phyloP scores from a whole-genome alignment of 495 filamentous ascomycete genomes.

The Penicillium silybi region DNA sequence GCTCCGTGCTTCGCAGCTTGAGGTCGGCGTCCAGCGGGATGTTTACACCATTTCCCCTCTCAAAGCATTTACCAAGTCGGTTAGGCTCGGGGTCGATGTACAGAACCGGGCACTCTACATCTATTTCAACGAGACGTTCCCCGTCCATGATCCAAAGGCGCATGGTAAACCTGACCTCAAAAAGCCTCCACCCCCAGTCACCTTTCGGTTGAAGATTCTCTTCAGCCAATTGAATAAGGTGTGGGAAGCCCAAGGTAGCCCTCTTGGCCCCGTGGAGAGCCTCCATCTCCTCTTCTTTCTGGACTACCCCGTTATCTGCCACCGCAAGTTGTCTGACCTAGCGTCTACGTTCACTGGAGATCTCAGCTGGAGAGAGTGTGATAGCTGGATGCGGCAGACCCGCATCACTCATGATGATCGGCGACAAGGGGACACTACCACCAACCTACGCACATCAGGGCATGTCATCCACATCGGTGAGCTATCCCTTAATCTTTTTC shows the following conservation, averaged over 20 bases:
- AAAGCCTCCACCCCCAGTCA: slow-evolving; percentile 12
- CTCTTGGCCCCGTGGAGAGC: slow-evolving; percentile 15
- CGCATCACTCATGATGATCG: slow-evolving; percentile 54
- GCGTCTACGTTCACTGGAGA: slow-evolving; percentile 34
- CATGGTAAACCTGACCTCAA: not conserved
- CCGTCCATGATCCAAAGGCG: not conserved
- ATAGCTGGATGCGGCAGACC: slow-evolving; percentile 74
- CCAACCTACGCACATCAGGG: slow-evolving; percentile 53
- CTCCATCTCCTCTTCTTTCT: slow-evolving; percentile 56
- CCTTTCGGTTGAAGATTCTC: slow-evolving; percentile 56
- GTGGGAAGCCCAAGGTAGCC: slow-evolving; percentile 33
- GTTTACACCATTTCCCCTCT: slow-evolving; percentile 28
- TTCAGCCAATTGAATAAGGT: slow-evolving; percentile 61
- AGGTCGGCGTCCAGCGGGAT: slow-evolving; percentile 30
- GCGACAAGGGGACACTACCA: slow-evolving; percentile 28
- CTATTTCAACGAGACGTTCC: slow-evolving; percentile 19
- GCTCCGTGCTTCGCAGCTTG: slow-evolving; percentile 24
- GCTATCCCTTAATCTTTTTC: not conserved
- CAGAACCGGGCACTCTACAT: slow-evolving; percentile 29
- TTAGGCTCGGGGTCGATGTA: slow-evolving; percentile 15
- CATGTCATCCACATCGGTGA: slow-evolving; percentile 73
- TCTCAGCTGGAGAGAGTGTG: slow-evolving; percentile 58
- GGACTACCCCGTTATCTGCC: slow-evolving; percentile 62
- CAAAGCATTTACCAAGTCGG: slow-evolving; percentile 19
- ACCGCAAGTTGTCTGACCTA: slow-evolving; percentile 46